Evolutionary conservation across 2,329 filamentous ascomycete species (phyloP), one percentile per base, ranked within the genome.

Genomic region (Hansfordia pulvinata): DNA sequence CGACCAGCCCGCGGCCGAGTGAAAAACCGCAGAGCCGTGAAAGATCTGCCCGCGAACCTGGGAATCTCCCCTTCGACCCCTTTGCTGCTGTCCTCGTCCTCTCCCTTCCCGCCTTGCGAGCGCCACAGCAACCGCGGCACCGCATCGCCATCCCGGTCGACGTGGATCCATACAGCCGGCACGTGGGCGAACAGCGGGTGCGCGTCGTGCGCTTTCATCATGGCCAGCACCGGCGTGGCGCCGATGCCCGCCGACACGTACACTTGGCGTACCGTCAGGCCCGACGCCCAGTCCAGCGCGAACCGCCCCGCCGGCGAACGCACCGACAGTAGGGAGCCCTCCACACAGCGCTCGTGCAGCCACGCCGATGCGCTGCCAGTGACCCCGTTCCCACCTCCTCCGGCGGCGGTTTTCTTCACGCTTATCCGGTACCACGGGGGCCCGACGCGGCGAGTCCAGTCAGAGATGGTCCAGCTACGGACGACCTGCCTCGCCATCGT

Each of bases 161-260:
- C 39, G 21, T 43, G 37, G 19, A 42, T 35, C 39, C 38, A 41
- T 14, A 41, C 17, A 4, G 35, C 35, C 3, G 37, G 35, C 10
- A 27, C 21, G 2, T 11, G 11, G 8, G 23, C 19, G 27, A 35
- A 28, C 13, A 34, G 37, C 8, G 35, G 29, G 25, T 42, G 39
- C 8, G 13, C 19, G n/a, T 30, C 34, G 25, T 43, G 39, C 7
- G 34, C 36, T 25, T 39, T 37, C 32, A 40, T 35, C 41, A 42
- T 42, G 22, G 39, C 31, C 8, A 41, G 32, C 20, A 42, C 28
- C 8, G 41, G 39, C 8, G 39, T 44, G 19, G 43, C 34, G 13
- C 41, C 41, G 13, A 43, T 40, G 8, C 39, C 39, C 1, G 41
- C 39, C 8, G 41, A 40, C 15, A 43, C 22, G 12, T 42, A 43